Evolutionary conservation across 495 filamentous ascomycete species (phyloP).

Genomic region (Parmelia sp.): DNA sequence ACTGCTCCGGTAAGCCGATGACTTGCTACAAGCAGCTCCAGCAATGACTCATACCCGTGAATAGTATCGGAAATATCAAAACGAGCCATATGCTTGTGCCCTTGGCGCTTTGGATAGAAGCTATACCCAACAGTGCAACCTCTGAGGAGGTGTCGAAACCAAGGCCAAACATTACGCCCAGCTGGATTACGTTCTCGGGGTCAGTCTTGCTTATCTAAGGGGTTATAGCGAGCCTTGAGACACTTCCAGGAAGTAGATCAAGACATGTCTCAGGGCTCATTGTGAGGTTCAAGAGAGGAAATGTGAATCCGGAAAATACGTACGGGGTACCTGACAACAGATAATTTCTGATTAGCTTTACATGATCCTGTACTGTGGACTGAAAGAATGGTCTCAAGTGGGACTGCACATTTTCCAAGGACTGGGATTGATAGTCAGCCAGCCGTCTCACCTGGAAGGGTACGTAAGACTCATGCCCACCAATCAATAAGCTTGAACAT

Average conservation of each 20-base stretch:
- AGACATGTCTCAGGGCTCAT: too few relatives aligned
- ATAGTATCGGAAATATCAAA: slow-evolving; percentile 82
- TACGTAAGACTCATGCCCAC: slow-evolving; percentile 22
- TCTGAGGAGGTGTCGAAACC: slow-evolving; percentile 96
- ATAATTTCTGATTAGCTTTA: background rate
- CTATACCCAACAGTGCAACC: slow-evolving; percentile 85
- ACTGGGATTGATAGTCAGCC: slow-evolving; percentile 27
- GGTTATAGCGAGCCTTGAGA: too few relatives aligned
- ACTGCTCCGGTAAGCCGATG: slow-evolving; percentile 36
- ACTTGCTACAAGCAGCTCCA: background rate
- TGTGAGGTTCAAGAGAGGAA: too few relatives aligned
- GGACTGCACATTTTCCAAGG: slow-evolving; percentile 96
- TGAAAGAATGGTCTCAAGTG: background rate
- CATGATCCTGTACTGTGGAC: background rate
- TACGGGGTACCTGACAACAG: background rate
- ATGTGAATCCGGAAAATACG: background rate
- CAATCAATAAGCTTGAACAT: slow-evolving; percentile 80
- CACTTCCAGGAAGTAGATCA: too few relatives aligned
- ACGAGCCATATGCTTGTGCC: slow-evolving; percentile 93
- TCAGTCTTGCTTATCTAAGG: too few relatives aligned
- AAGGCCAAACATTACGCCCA: slow-evolving; percentile 85
- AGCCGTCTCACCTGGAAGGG: slow-evolving; percentile 7
- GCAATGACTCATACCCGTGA: slow-evolving; percentile 58
- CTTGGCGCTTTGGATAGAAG: slow-evolving; percentile 72
- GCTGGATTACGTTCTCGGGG: too few relatives aligned